Base-by-base conservation (phyloP, 768 basidiomycete genomes). In the Panaeolus cyanescens region DNA sequence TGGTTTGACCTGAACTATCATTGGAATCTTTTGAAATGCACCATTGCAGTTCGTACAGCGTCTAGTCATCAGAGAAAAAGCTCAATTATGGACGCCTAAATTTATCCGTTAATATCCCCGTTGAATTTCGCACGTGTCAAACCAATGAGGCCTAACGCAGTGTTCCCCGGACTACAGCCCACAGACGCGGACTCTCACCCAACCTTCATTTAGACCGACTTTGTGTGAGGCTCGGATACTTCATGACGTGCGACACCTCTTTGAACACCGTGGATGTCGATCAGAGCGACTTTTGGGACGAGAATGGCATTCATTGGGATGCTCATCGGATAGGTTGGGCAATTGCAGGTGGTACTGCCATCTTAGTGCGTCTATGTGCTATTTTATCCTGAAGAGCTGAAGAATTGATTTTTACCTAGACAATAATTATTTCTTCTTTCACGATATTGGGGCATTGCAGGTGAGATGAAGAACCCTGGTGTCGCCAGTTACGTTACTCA, bases 321-420 rank as follows among this genome's bases (percentile, higher is more conserved):
- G 66, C 74, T 13, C 87, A 88, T 74, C 78, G 84, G 65, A 86
- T 91, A 70, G 90, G 90, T 55, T 92, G 90, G 90, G 80, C 87
- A 9, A 79, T 92, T 59, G 83, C 89, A 15, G 90, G 90, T 28
- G 81, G 76, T 15, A 88, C 85, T 65, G 74, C 90, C 2, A 70
- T 73, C 37, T 39, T 85, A 32, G 89, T 91, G 65, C 59, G 72
- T 72, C 4, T 58, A 20, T 57, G 19, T 25, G 55, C 37, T 61
- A 33, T 33, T 22, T 28, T 30, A 28, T 39, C 32, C 9, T 8
- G 32, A 4, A 31, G 56, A 19, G 60, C 32, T n/a, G n/a, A n/a
- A 17, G 60, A 30, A 9, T 33, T 36, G 30, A 32, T 20, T 32
- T 9, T 1, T 20, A 19, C 20, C 10, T 65, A 91, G 88, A 89